These are phyloP conservation scores for Aquilaria agallochum DNA, from an alignment of 441 rosid genomes.

Conservation along the genomic window DNA sequence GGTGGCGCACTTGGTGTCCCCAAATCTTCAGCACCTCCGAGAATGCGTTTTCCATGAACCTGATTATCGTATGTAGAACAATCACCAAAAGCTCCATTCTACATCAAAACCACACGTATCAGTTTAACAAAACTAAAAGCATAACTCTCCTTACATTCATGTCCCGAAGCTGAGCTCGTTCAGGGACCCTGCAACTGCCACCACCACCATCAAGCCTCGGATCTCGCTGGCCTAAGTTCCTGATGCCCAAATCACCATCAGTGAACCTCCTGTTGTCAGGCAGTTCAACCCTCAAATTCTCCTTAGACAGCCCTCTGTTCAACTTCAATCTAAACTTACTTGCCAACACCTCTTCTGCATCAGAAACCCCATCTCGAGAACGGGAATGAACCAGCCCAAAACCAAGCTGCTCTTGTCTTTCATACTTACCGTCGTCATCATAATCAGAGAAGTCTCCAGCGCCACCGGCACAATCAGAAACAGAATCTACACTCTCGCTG, in stretches of 20 bases:
- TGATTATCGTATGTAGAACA: conserved; percentile 36
- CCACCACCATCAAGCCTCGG: conserved; percentile 34
- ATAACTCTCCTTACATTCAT: conserved; percentile 22
- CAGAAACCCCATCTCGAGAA: not conserved
- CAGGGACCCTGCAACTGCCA: conserved; percentile 35
- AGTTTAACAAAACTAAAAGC: not conserved
- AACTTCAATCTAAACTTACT: conserved; percentile 28
- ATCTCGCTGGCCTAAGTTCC: conserved; percentile 22
- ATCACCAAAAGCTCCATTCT: not conserved
- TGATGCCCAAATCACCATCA: conserved; percentile 40
- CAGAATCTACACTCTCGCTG: conserved; percentile 69
- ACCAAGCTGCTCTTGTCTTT: not conserved
- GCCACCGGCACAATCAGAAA: conserved; percentile 29
- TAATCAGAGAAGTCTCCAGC: conserved; percentile 37
- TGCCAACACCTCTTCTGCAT: conserved; percentile 34
- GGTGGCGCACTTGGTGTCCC: conserved; percentile 98
- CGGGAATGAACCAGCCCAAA: no score
- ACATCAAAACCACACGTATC: no score
- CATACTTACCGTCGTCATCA: conserved; percentile 25
- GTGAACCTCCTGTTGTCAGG: conserved; percentile 60
- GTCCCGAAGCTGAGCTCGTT: conserved; percentile 43
- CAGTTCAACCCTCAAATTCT: conserved; percentile 70
- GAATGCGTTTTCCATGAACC: conserved; percentile 15
- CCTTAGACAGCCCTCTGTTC: conserved; percentile 54
- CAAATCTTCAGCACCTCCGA: conserved; percentile 41